Evolutionary conservation across 768 basidiomycete species (phyloP).

Genomic region (Phaeotremella skinneri): DNA sequence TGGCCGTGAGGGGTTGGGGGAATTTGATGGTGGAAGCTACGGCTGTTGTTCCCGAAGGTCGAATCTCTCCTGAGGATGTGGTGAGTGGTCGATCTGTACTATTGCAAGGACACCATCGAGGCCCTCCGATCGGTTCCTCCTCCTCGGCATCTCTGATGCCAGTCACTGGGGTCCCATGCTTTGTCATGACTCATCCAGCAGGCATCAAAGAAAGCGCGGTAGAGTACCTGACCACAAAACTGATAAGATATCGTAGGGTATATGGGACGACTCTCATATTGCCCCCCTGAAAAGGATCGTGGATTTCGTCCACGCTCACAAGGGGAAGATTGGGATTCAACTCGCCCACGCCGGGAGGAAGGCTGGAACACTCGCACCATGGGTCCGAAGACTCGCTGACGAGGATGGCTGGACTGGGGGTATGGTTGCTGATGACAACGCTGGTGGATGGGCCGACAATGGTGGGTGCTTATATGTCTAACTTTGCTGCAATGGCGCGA

Average conservation of each 20-base stretch:
- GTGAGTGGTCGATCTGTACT: conserved; percentile 23
- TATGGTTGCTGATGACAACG: conserved; percentile 56
- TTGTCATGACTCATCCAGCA: background rate
- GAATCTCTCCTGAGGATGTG: conserved; percentile 70
- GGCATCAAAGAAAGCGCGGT: too few species aligned
- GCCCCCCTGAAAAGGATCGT: conserved; percentile 68
- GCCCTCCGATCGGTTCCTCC: background rate
- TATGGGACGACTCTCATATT: conserved; percentile 77
- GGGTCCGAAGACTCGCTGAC: conserved; percentile 55
- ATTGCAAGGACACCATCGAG: conserved; percentile 1
- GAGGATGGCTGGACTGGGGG: conserved; percentile 38
- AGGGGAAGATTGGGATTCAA: conserved; percentile 71
- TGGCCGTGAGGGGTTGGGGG: conserved; percentile 69
- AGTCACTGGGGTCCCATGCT: background rate
- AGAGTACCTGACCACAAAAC: too few species aligned
- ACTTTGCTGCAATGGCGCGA: background rate
- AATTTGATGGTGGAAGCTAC: conserved; percentile 73
- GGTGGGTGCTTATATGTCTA: too few species aligned
- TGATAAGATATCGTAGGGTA: conserved; percentile 56
- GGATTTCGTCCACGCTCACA: conserved; percentile 69
- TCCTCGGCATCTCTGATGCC: background rate
- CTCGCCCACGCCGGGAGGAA: conserved; percentile 81
- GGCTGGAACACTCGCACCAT: conserved; percentile 67
- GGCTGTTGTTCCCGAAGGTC: conserved; percentile 65
- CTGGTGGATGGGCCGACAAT: conserved; percentile 67